phyloP scores from a whole-genome alignment of 2,329 filamentous ascomycete genomes.

The Cercospora janseana region DNA sequence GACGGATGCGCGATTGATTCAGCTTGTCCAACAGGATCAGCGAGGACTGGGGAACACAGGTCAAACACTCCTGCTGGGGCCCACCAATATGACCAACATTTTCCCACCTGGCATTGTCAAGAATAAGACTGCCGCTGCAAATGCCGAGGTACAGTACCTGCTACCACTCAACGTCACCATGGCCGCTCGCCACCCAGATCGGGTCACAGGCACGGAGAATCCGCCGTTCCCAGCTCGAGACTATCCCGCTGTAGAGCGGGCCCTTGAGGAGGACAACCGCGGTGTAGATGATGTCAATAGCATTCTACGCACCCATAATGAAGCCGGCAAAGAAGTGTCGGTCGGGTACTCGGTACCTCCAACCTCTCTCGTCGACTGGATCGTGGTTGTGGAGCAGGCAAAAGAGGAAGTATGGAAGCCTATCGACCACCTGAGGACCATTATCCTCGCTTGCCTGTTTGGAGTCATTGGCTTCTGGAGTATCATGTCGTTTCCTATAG shows the following conservation, averaged over 20 bases:
- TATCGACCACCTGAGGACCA: slow-evolving; percentile 72
- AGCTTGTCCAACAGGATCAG: slow-evolving; percentile 59
- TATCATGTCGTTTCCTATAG: slow-evolving; percentile 71
- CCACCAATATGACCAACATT: slow-evolving; percentile 62
- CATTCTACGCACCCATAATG: slow-evolving; percentile 63
- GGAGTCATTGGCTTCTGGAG: slow-evolving; percentile 70
- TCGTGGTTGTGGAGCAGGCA: slow-evolving; percentile 74
- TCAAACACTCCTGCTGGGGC: slow-evolving; percentile 68
- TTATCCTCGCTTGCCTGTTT: slow-evolving; percentile 81
- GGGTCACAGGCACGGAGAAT: slow-evolving; percentile 43
- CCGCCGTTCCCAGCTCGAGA: slow-evolving; percentile 57
- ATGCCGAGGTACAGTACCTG: slow-evolving; percentile 33
- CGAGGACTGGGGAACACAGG: slow-evolving; percentile 74
- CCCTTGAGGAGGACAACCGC: slow-evolving; percentile 49
- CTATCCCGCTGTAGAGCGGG: slow-evolving; percentile 64
- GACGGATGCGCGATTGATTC: slow-evolving; percentile 63
- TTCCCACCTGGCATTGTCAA: slow-evolving; percentile 39
- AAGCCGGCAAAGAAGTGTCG: slow-evolving; percentile 66
- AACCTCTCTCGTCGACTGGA: slow-evolving; percentile 73
- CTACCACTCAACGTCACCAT: slow-evolving; percentile 33
- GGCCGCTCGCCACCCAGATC: slow-evolving; percentile 29
- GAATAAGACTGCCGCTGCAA: slow-evolving; percentile 22
- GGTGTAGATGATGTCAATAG: slow-evolving; percentile 60
- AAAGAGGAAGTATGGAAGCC: slow-evolving; percentile 72
- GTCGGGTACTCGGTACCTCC: slow-evolving; percentile 75